These are phyloP conservation scores for Linderniella brevidens DNA, from an alignment of 257 asterid species.

Conservation along the genomic window DNA sequence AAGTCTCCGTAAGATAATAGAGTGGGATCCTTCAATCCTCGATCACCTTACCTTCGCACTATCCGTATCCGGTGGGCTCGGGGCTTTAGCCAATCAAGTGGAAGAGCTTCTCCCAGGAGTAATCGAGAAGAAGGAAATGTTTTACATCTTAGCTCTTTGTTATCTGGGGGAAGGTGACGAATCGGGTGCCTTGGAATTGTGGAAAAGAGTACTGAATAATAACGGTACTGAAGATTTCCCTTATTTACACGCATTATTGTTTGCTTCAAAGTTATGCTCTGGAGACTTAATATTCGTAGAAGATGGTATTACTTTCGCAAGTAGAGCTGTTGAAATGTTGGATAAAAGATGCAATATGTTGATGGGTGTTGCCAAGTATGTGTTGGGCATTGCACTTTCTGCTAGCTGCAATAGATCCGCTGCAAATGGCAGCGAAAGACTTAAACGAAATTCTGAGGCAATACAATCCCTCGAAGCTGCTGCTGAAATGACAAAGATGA, in stretches of 20 bases:
- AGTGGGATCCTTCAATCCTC: slow-evolving; percentile 76
- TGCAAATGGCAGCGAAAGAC: slow-evolving; percentile 29
- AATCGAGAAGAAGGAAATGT: slow-evolving; percentile 37
- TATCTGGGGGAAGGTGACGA: slow-evolving; percentile 60
- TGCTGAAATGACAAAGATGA: slow-evolving; percentile 34
- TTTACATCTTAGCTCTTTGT: slow-evolving; percentile 66
- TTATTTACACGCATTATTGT: slow-evolving; percentile 34
- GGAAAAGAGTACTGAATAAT: slow-evolving; percentile 31
- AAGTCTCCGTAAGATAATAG: slow-evolving; percentile 35
- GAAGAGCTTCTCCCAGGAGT: slow-evolving; percentile 74
- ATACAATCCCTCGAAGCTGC: slow-evolving; percentile 57
- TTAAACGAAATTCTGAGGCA: slow-evolving; percentile 39
- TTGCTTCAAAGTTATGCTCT: slow-evolving; percentile 57
- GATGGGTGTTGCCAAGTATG: slow-evolving; percentile 45
- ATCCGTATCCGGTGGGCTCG: slow-evolving; percentile 58
- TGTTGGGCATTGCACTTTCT: slow-evolving; percentile 57
- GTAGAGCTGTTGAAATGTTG: slow-evolving; percentile 34
- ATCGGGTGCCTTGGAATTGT: slow-evolving; percentile 22
- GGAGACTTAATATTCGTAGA: slow-evolving; percentile 21
- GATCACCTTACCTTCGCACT: slow-evolving; percentile 76
- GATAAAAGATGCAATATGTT: slow-evolving; percentile 33
- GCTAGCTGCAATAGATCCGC: slow-evolving; percentile 22
- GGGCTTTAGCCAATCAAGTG: slow-evolving; percentile 60
- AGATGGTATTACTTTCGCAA: slow-evolving; percentile 58
- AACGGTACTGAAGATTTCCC: slow-evolving; percentile 11